Evolutionary conservation across 1,284 basidiomycete genomes (phyloP), one percentile per base, ranked within the genome.

Genomic region (Irpex rosettiformis): DNA sequence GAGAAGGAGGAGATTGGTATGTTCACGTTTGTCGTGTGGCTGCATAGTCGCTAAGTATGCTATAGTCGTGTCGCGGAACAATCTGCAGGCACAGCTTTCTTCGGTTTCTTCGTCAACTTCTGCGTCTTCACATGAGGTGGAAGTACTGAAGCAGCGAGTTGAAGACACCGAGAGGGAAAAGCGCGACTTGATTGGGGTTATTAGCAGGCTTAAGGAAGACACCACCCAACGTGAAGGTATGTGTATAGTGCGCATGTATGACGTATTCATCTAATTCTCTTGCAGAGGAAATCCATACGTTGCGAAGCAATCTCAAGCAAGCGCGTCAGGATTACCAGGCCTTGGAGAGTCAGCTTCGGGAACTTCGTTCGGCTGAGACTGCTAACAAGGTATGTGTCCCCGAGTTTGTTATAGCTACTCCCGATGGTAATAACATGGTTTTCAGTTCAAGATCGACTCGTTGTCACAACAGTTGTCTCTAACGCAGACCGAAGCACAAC

Each of bases 131-230:
- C 74, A 79, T 1, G 89, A 91, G 65, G 70, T 84, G 3, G 83
- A 83, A 33, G 70, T 73, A 2, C 69, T 90, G 40, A 84, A 79
- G 63, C 78, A 74, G 58, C 81, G 82, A 37, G 75, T 89, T 3
- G 86, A 89, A 4, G 86, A 91, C 64, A 79, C 80, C 1, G 89
- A 93, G 64, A 79, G 85, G 49, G 91, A 93, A 75, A 93, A 93
- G 70, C 82, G 89, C 27, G 89, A 92, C 61, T 78, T 93, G 54
- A 76, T 94, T 40, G 80, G 78, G 40, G 85, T 91, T 24, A 82
- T 93, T 8, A 89, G 84, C 69, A 80, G 89, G 55, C 69, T 91
- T 59, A 86, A 89, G 69, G 83, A 89, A 64, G 91, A 93, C 63
- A 75, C 77, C 52, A 66, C 79, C 13, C 84, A 89, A 66, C 80